Evolutionary conservation across 73 alveolate genomes (phyloP).

Genomic region (Paraurostyla sp.): DNA sequence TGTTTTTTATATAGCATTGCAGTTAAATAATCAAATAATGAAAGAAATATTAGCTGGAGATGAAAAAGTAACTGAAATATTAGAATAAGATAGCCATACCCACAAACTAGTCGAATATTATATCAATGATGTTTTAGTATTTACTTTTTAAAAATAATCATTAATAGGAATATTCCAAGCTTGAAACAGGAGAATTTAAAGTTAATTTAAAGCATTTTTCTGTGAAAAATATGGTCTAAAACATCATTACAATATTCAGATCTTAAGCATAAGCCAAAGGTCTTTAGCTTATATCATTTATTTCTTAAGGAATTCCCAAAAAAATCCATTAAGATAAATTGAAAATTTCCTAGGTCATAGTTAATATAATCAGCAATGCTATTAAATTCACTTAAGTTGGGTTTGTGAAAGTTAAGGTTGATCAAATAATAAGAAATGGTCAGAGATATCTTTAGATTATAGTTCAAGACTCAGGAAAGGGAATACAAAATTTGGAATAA

Average conservation of each 20-base stretch:
- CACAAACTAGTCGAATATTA: neutral
- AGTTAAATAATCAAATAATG: neutral
- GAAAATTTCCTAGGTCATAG: constrained; percentile 47
- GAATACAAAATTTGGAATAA: neutral
- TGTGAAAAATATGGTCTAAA: neutral
- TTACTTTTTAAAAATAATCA: neutral
- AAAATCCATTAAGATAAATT: neutral
- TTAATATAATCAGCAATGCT: constrained; percentile 56
- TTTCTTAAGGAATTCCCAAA: neutral
- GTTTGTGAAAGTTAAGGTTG: neutral
- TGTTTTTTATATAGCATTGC: neutral
- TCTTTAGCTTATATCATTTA: neutral
- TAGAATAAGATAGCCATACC: constrained; percentile 6
- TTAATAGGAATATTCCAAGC: constrained; percentile 28
- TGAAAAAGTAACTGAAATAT: neutral
- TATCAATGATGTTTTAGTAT: constrained; percentile 47
- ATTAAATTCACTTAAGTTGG: constrained; percentile 59
- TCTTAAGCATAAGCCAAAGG: neutral
- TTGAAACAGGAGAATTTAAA: constrained; percentile 36
- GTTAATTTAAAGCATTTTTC: neutral
- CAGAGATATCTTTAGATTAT: neutral
- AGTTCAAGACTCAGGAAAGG: constrained; percentile 43
- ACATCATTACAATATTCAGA: neutral
- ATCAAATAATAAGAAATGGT: neutral
- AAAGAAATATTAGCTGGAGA: neutral